These are phyloP conservation scores for Coemansia sp. DNA, from an alignment of 192 early-diverging fungal species.

Conservation along the genomic window DNA sequence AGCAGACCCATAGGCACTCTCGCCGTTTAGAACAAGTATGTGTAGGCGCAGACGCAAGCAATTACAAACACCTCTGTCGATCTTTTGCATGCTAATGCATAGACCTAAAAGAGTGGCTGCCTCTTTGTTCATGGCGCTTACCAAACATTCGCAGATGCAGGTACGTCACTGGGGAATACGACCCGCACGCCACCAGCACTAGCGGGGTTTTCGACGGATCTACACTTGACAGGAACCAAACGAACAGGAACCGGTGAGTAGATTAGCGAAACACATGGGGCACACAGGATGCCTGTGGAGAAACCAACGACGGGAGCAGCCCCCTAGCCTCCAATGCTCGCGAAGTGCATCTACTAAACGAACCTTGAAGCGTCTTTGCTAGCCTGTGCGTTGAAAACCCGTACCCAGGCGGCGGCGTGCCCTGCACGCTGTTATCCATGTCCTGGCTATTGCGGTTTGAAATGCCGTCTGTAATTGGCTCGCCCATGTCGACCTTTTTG, in stretches of 20 bases:
- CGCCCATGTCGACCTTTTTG: conserved; percentile 22
- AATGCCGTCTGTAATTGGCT: conserved; percentile 55
- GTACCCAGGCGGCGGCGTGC: conserved; percentile 53
- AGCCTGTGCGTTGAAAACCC: conserved; percentile 48
- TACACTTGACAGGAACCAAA: conserved; percentile 14
- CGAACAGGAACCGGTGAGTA: background rate
- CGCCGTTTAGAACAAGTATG: background rate
- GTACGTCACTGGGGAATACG: conserved; percentile 96
- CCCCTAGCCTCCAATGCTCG: background rate
- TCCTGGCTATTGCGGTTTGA: conserved; percentile 25
- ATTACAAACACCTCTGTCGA: background rate
- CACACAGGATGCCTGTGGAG: background rate
- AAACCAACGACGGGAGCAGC: background rate
- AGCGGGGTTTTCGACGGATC: conserved; percentile 63
- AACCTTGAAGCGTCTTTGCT: conserved; percentile 48
- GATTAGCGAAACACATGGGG: background rate
- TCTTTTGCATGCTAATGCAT: background rate
- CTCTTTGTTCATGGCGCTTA: conserved; percentile 47
- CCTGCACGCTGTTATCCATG: conserved; percentile 17
- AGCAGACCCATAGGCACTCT: too few species aligned
- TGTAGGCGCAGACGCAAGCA: background rate
- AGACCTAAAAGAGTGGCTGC: background rate
- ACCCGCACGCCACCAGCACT: conserved; percentile 94
- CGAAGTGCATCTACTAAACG: background rate
- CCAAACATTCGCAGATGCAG: conserved; percentile 99